These are phyloP conservation scores for Neurospora tetrasperma DNA, from an alignment of 495 filamentous ascomycete species.

Conservation along the genomic window DNA sequence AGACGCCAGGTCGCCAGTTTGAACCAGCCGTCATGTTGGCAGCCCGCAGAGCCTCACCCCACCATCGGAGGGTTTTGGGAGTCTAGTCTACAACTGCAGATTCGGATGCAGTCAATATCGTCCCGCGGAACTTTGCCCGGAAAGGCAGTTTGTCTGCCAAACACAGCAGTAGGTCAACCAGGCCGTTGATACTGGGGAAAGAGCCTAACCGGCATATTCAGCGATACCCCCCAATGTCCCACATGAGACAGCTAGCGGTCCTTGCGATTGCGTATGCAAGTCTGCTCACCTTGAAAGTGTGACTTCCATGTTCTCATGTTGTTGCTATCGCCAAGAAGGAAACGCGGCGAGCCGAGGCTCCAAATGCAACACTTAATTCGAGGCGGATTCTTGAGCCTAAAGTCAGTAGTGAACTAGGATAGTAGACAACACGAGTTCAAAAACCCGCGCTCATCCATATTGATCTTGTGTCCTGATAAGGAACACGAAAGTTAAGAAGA, in stretches of 20 bases:
- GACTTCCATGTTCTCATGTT: background rate
- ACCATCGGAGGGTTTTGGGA: background rate
- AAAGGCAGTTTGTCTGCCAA: background rate
- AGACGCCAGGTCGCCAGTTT: background rate
- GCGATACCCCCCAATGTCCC: background rate
- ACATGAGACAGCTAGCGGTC: background rate
- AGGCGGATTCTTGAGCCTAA: background rate
- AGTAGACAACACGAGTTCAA: background rate
- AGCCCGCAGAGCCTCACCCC: background rate
- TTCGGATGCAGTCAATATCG: background rate
- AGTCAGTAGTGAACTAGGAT: background rate
- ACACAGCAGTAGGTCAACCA: background rate
- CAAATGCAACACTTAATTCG: background rate
- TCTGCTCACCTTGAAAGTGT: background rate
- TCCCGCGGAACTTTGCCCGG: background rate
- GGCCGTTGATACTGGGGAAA: background rate
- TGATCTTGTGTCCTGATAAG: background rate
- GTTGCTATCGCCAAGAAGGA: background rate
- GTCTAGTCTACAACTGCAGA: background rate
- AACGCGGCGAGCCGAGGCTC: background rate
- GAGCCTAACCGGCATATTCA: background rate
- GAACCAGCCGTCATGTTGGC: background rate
- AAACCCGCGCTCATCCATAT: background rate
- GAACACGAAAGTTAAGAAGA: background rate
- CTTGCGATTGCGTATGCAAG: background rate